Conservation (phyloP, 345 rosid species). For the Corchorus olitorius region DNA sequence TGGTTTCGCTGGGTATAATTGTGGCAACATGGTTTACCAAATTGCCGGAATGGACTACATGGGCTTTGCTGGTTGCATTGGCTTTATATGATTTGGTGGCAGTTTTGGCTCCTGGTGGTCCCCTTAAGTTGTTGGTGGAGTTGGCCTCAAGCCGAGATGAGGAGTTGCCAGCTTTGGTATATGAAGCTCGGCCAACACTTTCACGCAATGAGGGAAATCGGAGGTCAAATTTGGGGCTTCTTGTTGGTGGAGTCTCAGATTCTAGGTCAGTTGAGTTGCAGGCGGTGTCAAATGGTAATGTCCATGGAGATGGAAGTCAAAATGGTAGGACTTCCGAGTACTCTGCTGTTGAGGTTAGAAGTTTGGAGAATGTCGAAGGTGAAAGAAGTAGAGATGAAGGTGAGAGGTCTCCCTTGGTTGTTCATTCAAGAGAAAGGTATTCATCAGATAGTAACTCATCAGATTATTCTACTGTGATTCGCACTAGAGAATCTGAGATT, state of each 20-base stretch:
- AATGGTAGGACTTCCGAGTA: constrained; percentile 34
- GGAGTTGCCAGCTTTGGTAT: constrained; percentile 93
- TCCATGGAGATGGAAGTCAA: constrained; percentile 30
- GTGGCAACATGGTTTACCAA: constrained; percentile 97
- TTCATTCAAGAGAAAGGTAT: constrained; percentile 40
- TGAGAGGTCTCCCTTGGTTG: constrained; percentile 57
- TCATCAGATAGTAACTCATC: constrained; percentile 48
- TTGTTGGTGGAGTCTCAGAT: constrained; percentile 69
- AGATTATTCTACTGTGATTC: constrained; percentile 52
- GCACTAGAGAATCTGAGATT: constrained; percentile 41
- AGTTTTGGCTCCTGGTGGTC: constrained; percentile 96
- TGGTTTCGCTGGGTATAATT: constrained; percentile 83
- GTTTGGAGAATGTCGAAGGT: constrained; percentile 36
- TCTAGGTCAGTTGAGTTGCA: constrained; percentile 83
- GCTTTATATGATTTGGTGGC: constrained; percentile 92
- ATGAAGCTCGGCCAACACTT: constrained; percentile 91
- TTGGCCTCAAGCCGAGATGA: constrained; percentile 87
- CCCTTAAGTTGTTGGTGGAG: constrained; percentile 88
- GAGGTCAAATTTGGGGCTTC: constrained; percentile 53
- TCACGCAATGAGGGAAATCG: constrained; percentile 40
- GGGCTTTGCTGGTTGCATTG: constrained; percentile 84
- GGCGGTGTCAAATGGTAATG: constrained; percentile 41
- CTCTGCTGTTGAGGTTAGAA: constrained; percentile 30
- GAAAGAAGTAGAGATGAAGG: constrained; percentile 40
- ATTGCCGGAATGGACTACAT: constrained; percentile 96